phyloP scores from a whole-genome alignment of 2,329 filamentous ascomycete genomes.

The Trichoderma koningii region DNA sequence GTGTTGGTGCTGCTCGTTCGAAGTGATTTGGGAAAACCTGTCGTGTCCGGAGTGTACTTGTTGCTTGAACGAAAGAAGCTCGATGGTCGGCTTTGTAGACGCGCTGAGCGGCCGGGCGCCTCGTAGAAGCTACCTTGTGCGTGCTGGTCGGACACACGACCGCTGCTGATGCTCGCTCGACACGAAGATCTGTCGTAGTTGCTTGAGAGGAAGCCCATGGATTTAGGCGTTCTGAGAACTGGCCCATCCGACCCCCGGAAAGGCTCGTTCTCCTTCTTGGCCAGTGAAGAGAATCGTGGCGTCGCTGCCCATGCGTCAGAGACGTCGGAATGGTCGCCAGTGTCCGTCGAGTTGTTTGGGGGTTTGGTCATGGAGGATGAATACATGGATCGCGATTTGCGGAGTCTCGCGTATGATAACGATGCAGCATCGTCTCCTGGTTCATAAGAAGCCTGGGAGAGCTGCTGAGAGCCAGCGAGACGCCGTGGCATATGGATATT shows the following conservation, averaged over 20 bases:
- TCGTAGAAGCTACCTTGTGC: constrained; percentile 43
- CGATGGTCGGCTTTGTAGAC: constrained; percentile 47
- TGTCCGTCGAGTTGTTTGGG: constrained; percentile 28
- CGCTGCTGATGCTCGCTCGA: constrained; percentile 29
- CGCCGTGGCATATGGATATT: not conserved
- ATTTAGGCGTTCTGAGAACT: constrained; percentile 51
- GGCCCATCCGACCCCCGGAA: constrained; percentile 24
- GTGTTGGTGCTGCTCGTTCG: constrained; percentile 49
- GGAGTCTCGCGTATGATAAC: constrained; percentile 52
- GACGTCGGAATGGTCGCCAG: constrained; percentile 25
- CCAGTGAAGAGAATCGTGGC: constrained; percentile 21
- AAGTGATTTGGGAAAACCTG: constrained; percentile 52
- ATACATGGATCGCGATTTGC: constrained; percentile 60
- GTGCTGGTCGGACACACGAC: constrained; percentile 41
- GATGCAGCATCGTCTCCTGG: constrained; percentile 53
- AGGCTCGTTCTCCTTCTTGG: constrained; percentile 38
- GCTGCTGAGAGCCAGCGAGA: constrained; percentile 31
- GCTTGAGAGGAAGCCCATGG: constrained; percentile 55
- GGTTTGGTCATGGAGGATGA: constrained; percentile 36
- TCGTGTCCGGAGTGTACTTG: constrained; percentile 39
- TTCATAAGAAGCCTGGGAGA: constrained; percentile 48
- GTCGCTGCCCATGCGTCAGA: constrained; percentile 23
- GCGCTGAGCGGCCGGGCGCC: constrained; percentile 40
- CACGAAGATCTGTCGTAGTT: constrained; percentile 35
- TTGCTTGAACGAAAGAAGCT: constrained; percentile 47